Percentiles rank a stretch among this genome's conserved stretches.
These are phyloP conservation scores for Pseudocercospora fijiensis DNA, from an alignment of 2,329 filamentous ascomycete genomes.

Conservation along the genomic window DNA sequence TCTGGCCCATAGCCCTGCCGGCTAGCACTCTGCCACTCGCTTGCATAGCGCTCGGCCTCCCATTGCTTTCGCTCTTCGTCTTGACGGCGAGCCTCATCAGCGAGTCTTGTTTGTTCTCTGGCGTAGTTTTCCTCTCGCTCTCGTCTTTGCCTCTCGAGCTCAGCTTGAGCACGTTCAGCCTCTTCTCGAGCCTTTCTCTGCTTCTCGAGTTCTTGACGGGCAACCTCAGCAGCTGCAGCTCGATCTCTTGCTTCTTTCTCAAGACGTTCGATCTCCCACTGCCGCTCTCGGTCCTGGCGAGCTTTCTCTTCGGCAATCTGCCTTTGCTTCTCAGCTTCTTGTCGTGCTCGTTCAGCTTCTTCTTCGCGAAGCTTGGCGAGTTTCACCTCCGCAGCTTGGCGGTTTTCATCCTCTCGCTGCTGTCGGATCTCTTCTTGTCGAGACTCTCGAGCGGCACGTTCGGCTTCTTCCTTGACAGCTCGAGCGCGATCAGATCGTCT, in stretches of 20 bases:
- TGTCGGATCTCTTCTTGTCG: constrained; percentile 31
- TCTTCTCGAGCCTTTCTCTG: constrained; percentile 23
- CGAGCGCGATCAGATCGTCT: constrained; percentile 36
- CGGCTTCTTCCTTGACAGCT: constrained; percentile 39
- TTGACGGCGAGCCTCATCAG: constrained; percentile 25
- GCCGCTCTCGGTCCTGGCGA: constrained; percentile 22
- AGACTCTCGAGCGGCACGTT: constrained; percentile 29
- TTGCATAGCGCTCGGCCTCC: constrained; percentile 22
- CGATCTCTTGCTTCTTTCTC: constrained; percentile 29
- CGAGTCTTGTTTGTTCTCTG: constrained; percentile 26
- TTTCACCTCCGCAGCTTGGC: constrained; percentile 21
- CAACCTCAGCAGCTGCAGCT: constrained; percentile 21
- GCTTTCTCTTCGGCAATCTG: constrained; percentile 18
- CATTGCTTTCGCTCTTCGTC: constrained; percentile 22
- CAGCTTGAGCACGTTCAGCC: constrained; percentile 22
- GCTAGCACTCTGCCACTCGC: constrained; percentile 13
- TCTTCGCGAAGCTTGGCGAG: constrained; percentile 18
- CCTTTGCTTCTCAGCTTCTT: constrained; percentile 3
- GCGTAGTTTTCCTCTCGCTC: constrained; percentile 36
- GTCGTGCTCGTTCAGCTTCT: constrained; percentile 18
- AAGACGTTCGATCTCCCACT: constrained; percentile 26
- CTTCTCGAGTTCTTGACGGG: constrained; percentile 22
- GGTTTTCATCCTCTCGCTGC: constrained; percentile 33
- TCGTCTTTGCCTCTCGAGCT: constrained; percentile 26
- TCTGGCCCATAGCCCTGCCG: constrained; percentile 13